Conservation (phyloP, 140 eudicot species). For the Stevia rebaudiana region DNA sequence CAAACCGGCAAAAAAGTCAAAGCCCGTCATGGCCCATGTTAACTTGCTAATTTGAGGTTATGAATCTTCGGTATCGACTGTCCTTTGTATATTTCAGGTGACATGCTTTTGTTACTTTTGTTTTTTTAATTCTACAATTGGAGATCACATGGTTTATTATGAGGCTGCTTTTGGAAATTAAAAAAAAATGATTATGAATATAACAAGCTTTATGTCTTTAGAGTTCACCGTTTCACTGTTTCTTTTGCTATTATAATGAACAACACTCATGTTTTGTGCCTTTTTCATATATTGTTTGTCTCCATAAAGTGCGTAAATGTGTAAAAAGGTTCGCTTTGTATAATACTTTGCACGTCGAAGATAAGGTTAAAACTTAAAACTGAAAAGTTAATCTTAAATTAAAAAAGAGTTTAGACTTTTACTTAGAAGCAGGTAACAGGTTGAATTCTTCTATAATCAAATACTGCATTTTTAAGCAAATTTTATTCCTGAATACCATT, state of each 20-base stretch:
- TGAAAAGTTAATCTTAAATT: too few relatives aligned
- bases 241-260: neutral
- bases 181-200: neutral
- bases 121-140: constrained; percentile 1
- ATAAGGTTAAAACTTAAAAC: too few relatives aligned
- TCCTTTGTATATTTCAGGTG: constrained; percentile 31
- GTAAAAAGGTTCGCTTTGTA: too few relatives aligned
- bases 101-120: constrained; percentile 21
- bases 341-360: too few relatives aligned
- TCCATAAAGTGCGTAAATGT: neutral
- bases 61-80: constrained; percentile 14
- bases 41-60: constrained; percentile 7
- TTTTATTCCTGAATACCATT: too few relatives aligned
- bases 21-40: constrained; percentile 13
- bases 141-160: constrained; percentile 12
- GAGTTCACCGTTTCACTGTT: too few relatives aligned
- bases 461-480: too few relatives aligned
- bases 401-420: too few relatives aligned
- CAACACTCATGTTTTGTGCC: neutral
- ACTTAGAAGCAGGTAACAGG: too few relatives aligned
- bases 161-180: constrained; percentile 16
- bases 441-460: too few relatives aligned
- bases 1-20: constrained; percentile 29
- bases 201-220: constrained; percentile 3
- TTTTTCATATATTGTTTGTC: neutral